Percentiles rank a stretch among this genome's conserved stretches.
These are phyloP conservation scores for Thelephora terrestris DNA, from an alignment of 1,284 basidiomycete genomes.

Conservation along the genomic window DNA sequence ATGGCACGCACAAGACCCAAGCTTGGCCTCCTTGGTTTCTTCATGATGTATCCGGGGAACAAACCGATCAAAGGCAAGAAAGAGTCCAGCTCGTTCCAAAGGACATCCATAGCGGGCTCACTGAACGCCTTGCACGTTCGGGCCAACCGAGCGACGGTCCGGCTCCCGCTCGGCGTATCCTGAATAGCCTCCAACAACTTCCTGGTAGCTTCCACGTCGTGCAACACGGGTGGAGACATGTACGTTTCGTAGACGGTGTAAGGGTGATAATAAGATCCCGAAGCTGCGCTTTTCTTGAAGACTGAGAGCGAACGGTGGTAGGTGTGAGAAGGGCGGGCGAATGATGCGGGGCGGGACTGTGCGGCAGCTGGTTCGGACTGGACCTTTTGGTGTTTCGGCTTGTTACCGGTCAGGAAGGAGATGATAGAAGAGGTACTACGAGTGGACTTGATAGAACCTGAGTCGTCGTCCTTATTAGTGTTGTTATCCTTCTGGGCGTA, in stretches of 20 bases:
- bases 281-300: neutral
- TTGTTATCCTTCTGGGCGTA: neutral
- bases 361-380: too few species aligned
- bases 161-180: conserved; percentile 52
- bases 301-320: conserved; percentile 24
- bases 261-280: conserved; percentile 20
- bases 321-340: conserved; percentile 20
- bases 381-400: too few species aligned
- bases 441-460: neutral
- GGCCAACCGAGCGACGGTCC: conserved; percentile 51
- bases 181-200: conserved; percentile 61
- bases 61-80: conserved; percentile 58
- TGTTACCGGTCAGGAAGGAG: too few species aligned
- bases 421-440: neutral
- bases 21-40: conserved; percentile 57
- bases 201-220: conserved; percentile 48
- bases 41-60: conserved; percentile 57
- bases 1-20: conserved; percentile 55
- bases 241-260: conserved; percentile 36
- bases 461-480: neutral
- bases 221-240: conserved; percentile 48
- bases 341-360: conserved; percentile 26
- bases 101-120: conserved; percentile 58
- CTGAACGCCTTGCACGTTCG: conserved; percentile 62
- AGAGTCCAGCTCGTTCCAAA: conserved; percentile 72